phyloP scores from a whole-genome alignment of 192 early-diverging fungal species.

The Coemansia sp. region DNA sequence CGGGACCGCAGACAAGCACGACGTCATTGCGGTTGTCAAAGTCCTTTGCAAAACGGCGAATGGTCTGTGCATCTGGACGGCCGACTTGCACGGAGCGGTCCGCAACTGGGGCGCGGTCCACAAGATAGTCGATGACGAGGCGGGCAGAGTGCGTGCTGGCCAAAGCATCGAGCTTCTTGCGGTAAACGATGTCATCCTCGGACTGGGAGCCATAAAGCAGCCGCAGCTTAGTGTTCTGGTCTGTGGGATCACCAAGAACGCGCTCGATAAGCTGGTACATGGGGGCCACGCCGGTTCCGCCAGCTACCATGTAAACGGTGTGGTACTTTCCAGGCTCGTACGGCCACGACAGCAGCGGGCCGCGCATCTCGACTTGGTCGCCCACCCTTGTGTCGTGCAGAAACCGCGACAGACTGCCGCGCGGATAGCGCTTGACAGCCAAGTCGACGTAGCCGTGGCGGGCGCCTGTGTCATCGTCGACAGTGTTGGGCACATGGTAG shows the following conservation, averaged over 20 bases:
- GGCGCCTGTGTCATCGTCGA: conserved; percentile 27
- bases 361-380: conserved; percentile 64
- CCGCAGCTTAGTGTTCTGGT: conserved; percentile 39
- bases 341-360: conserved; percentile 60
- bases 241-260: conserved; percentile 22
- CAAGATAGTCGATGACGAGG: conserved; percentile 53
- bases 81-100: conserved; percentile 4
- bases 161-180: conserved; percentile 57
- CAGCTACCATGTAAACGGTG: conserved; percentile 58
- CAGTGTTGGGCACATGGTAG: conserved; percentile 28
- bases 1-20: conserved; percentile 67
- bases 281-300: conserved; percentile 79
- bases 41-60: conserved; percentile 30
- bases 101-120: conserved; percentile 32
- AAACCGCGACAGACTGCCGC: conserved; percentile 66
- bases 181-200: conserved; percentile 57
- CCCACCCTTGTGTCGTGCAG: conserved; percentile 57
- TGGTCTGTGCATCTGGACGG: conserved; percentile 14
- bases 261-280: conserved; percentile 63
- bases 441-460: conserved; percentile 58
- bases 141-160: conserved; percentile 40
- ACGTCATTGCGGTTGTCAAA: conserved; percentile 36
- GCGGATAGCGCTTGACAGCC: conserved; percentile 64
- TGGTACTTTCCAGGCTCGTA: conserved; percentile 17
- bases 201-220: conserved; percentile 40